phyloP scores from a whole-genome alignment of 257 asterid species.

The Cynanchum wilfordii region DNA sequence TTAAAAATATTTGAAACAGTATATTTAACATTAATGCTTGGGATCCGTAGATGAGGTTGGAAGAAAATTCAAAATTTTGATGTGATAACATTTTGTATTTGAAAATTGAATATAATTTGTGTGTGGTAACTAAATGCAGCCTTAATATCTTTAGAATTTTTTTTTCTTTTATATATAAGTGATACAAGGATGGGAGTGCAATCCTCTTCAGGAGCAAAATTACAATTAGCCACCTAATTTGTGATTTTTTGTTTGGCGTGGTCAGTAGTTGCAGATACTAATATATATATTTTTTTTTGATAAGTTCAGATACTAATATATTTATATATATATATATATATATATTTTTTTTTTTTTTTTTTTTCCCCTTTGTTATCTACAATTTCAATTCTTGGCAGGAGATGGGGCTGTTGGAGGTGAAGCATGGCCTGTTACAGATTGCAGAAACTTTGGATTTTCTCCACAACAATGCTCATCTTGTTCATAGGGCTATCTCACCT shows the following conservation, averaged over 20 bases:
- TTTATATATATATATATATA: too few relatives aligned
- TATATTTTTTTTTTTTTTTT: too few relatives aligned
- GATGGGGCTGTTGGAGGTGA: constrained; percentile 94
- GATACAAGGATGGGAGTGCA: background rate
- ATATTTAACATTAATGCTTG: too few relatives aligned
- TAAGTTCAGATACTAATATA: too few relatives aligned
- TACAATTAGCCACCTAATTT: background rate
- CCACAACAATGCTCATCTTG: constrained; percentile 87
- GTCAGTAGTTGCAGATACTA: constrained; percentile 3
- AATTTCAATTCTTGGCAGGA: constrained; percentile 46
- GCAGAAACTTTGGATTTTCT: constrained; percentile 97
- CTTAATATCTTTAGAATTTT: background rate
- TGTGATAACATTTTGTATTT: too few relatives aligned
- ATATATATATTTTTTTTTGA: background rate
- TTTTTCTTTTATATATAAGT: background rate
- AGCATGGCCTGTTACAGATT: constrained; percentile 94
- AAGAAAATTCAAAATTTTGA: too few relatives aligned
- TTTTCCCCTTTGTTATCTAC: background rate
- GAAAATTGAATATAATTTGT: too few relatives aligned
- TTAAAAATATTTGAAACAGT: too few relatives aligned
- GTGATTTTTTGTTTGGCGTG: background rate
- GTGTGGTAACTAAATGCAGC: too few relatives aligned
- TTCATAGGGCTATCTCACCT: constrained; percentile 88
- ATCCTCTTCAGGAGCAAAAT: background rate
- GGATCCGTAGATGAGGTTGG: too few relatives aligned